Conservation (phyloP, 179 eudicot genomes). For the Beta corolliflora region DNA sequence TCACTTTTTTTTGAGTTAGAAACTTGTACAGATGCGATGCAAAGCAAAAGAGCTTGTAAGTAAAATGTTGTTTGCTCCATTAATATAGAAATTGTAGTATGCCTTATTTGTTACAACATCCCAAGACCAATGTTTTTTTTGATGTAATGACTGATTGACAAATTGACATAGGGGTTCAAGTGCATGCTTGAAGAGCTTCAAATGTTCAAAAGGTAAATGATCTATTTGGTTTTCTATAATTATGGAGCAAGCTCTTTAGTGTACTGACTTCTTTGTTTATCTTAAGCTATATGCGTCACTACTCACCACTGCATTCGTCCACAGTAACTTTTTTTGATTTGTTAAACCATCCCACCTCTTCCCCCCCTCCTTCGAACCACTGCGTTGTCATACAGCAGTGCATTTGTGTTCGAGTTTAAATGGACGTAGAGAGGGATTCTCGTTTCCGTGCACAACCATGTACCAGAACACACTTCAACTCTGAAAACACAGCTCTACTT, state of each 20-base stretch:
- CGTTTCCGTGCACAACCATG: too few species aligned
- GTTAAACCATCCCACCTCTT: neutral
- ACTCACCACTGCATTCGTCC: neutral
- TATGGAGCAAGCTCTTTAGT: neutral
- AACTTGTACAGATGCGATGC: conserved; percentile 28
- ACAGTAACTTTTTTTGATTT: neutral
- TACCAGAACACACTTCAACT: too few species aligned
- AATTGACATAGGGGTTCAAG: conserved; percentile 21
- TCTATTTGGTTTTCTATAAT: neutral
- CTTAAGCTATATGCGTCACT: neutral
- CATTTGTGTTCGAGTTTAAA: too few species aligned
- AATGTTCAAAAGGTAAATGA: conserved; percentile 20
- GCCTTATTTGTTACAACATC: neutral
- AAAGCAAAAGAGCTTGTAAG: conserved; percentile 31
- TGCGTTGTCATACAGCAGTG: too few species aligned
- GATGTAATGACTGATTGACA: neutral
- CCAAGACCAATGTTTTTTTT: neutral
- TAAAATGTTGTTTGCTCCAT: neutral
- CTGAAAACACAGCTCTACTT: too few species aligned
- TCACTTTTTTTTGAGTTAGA: conserved; percentile 16
- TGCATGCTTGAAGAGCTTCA: conserved; percentile 19
- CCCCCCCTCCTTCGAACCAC: neutral
- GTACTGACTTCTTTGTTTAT: neutral
- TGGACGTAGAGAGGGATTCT: too few species aligned
- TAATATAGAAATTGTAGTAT: neutral